Evolutionary conservation across 208 protist species (phyloP).

Genomic region (Leishmania major): DNA sequence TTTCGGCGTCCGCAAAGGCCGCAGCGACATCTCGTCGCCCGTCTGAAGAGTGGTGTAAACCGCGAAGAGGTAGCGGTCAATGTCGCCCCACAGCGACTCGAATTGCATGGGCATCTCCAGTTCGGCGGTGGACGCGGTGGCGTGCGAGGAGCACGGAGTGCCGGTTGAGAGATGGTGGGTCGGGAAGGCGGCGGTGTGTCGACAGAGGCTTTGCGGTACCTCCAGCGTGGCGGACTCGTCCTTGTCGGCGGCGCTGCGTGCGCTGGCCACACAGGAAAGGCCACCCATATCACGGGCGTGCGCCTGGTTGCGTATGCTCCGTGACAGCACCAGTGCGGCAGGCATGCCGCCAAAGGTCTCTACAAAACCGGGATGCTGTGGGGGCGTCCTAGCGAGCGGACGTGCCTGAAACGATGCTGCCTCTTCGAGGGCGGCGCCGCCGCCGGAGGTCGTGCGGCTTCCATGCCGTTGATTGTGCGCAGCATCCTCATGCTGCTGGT

Average conservation of each 20-base stretch:
- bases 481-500: background rate
- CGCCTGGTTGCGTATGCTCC: conserved; percentile 27
- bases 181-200: background rate
- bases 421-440: background rate
- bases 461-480: background rate
- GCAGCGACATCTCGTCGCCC: conserved; percentile 34
- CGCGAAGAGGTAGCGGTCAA: conserved; percentile 50
- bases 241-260: conserved; percentile 13
- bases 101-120: conserved; percentile 12
- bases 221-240: conserved; percentile 9
- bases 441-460: background rate
- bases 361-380: background rate
- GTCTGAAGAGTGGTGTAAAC: conserved; percentile 44
- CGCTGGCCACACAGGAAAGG: conserved; percentile 9
- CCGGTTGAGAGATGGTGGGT: background rate
- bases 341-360: conserved; percentile 1
- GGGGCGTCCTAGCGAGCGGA: background rate
- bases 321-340: conserved; percentile 27
- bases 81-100: conserved; percentile 42
- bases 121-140: background rate
- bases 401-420: background rate
- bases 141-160: background rate
- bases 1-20: conserved; percentile 41
- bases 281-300: conserved; percentile 8
- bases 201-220: background rate